Evolutionary conservation across 441 rosid genomes (phyloP).

Genomic region (Adansonia grandidieri): DNA sequence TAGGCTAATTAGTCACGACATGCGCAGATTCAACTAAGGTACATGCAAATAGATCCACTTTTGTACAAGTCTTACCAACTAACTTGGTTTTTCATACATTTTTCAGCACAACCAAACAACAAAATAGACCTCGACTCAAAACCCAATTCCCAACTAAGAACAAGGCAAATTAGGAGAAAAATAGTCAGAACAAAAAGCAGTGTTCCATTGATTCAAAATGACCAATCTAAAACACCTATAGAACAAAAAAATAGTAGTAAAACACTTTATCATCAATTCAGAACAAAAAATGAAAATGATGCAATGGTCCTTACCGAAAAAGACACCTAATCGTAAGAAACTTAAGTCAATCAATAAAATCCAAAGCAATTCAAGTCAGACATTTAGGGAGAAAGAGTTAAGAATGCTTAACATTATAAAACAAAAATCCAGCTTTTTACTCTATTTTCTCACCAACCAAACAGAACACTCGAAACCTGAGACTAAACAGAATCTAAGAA

Average conservation of each 20-base stretch:
- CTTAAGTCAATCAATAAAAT: neutral
- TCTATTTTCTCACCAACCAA: constrained; percentile 35
- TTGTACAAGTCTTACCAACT: constrained; percentile 1
- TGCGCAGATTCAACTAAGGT: neutral
- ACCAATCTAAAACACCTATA: constrained; percentile 5
- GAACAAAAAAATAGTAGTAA: neutral
- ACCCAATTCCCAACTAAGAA: constrained; percentile 8
- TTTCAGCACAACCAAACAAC: constrained; percentile 21
- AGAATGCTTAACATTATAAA: constrained; percentile 1
- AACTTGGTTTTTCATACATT: constrained; percentile 4
- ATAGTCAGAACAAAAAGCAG: neutral
- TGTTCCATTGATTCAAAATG: neutral
- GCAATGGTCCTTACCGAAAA: neutral
- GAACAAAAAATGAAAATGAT: neutral
- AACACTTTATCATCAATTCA: neutral
- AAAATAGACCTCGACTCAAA: constrained; percentile 12
- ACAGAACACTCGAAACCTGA: constrained; percentile 14
- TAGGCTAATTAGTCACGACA: neutral
- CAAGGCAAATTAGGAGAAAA: neutral
- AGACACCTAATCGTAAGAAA: neutral
- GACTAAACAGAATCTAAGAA: neutral
- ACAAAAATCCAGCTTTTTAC: neutral
- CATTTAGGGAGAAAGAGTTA: neutral
- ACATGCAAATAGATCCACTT: neutral
- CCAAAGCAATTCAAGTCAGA: constrained; percentile 9